Evolutionary conservation across 2,329 filamentous ascomycete genomes (phyloP), one percentile per base, ranked within the genome.

Genomic region (Stagonosporopsis cucurbitacearum): DNA sequence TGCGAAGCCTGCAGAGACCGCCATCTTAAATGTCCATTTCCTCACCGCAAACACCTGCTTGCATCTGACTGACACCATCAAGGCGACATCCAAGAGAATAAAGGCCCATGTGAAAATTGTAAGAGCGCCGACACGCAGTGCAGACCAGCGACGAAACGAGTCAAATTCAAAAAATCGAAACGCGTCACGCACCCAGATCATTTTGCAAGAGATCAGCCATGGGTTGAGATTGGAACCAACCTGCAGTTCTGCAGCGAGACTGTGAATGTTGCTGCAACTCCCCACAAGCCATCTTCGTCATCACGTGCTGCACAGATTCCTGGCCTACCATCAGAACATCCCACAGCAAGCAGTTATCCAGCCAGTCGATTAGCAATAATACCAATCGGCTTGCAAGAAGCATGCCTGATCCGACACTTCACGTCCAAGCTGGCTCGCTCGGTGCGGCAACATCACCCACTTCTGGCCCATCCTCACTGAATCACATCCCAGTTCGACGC

Each of bases 371-470:
- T 5, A 40, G 12, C 7, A 26, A 12, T 36, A 23, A 25, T 48
- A 1, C 35, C 35, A n/a, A 40, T 48, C 11, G 35, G 45, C 19
- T 9, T 48, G 6, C 45, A 48, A 48, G 45, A 48, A 28, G 45
- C 36, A 17, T 48, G 45, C 22, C 15, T 48, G 26, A 40, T 48
- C 25, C 28, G 45, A 3, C 26, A 48, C 20, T 48, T 48, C 17
- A 48, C 45, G 4, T 25, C 35, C 12, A 30, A 48, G 6, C 45
- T 48, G 12, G 45, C 45, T 23, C 45, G 22, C 13, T 39, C 45
- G 11, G 45, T 48, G 20, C 45, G 13, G 7, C 20, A 6, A 15
- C 30, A 4, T 7, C 28, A 2, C 28, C 3, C 33, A 12, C n/a
- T 19, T 9, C n/a, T 17, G 6, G 9, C 6, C n/a, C 9, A 36